Conservation (phyloP, 345 rosid genomes). For the Arabidopsis arenosa region DNA sequence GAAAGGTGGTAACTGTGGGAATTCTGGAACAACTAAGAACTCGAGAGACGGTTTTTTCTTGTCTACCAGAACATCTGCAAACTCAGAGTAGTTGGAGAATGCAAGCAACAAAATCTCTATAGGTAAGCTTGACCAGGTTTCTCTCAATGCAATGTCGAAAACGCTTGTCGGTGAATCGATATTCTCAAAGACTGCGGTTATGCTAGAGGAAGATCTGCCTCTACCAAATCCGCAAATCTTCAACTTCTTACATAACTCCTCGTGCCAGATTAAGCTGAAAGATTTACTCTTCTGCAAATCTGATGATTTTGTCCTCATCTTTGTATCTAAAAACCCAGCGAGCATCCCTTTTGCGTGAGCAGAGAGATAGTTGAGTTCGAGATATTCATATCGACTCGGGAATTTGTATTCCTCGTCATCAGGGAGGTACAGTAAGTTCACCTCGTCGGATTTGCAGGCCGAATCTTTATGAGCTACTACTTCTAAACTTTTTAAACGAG, state of each 20-base stretch:
- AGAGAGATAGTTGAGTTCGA: constrained; percentile 55
- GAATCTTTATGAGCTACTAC: constrained; percentile 48
- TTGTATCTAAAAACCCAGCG: constrained; percentile 46
- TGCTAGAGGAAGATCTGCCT: constrained; percentile 51
- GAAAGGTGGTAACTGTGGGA: constrained; percentile 69
- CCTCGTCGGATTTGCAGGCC: constrained; percentile 29
- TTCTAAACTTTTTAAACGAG: constrained; percentile 41
- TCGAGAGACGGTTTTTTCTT: constrained; percentile 57
- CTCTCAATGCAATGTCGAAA: constrained; percentile 59
- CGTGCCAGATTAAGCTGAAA: constrained; percentile 50
- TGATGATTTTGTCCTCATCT: constrained; percentile 40
- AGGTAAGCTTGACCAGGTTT: constrained; percentile 68
- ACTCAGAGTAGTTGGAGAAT: constrained; percentile 66
- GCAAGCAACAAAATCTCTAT: constrained; percentile 61
- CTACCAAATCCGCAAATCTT: constrained; percentile 55
- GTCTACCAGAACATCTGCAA: constrained; percentile 51
- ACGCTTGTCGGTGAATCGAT: constrained; percentile 59
- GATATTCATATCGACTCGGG: constrained; percentile 53
- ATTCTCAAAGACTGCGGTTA: constrained; percentile 51
- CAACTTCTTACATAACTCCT: constrained; percentile 60
- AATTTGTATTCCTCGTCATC: constrained; percentile 54
- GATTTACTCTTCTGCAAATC: constrained; percentile 32
- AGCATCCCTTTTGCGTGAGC: constrained; percentile 58
- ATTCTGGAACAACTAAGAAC: constrained; percentile 63
- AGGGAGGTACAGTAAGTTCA: constrained; percentile 48